Conservation (phyloP, 2,329 filamentous ascomycete genomes). For the Ceratocystis smalleyi region DNA sequence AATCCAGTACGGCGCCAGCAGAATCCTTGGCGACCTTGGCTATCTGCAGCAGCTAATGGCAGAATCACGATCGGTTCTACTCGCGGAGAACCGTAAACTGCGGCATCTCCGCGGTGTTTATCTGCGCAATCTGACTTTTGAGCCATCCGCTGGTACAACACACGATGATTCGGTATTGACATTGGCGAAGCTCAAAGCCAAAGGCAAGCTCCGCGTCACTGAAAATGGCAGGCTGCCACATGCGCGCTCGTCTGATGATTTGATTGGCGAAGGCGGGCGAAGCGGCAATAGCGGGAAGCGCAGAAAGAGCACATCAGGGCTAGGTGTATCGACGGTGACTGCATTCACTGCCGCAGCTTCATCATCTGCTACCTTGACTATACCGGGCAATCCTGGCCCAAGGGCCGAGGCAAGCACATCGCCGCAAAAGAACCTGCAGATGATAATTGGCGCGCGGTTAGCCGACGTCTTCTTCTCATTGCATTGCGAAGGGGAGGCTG, state of each 20-base stretch:
- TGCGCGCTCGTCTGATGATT: slow-evolving; percentile 38
- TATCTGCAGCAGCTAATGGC: slow-evolving; percentile 6
- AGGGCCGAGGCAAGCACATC: slow-evolving; percentile 27
- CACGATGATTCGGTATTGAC: slow-evolving; percentile 68
- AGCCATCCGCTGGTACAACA: slow-evolving; percentile 36
- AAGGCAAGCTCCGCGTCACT: slow-evolving; percentile 26
- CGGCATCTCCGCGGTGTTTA: slow-evolving; percentile 78
- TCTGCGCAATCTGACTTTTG: slow-evolving; percentile 67
- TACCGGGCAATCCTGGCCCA: slow-evolving; percentile 29
- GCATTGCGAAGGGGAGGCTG: slow-evolving; percentile 44
- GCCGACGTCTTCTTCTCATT: slow-evolving; percentile 84
- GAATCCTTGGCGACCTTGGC: background rate
- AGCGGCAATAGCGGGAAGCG: slow-evolving; percentile 26
- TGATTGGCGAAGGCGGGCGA: slow-evolving; percentile 6
- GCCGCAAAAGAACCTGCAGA: slow-evolving; percentile 57
- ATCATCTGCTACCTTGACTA: background rate
- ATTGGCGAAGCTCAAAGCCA: slow-evolving; percentile 39
- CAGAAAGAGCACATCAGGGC: slow-evolving; percentile 48
- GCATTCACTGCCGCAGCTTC: background rate
- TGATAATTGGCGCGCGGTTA: slow-evolving; percentile 55
- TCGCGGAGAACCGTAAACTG: slow-evolving; percentile 68
- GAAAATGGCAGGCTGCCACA: slow-evolving; percentile 37
- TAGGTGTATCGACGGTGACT: background rate
- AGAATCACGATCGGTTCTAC: slow-evolving; percentile 33
- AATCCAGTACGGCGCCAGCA: background rate